Conservation (phyloP, 192 early-diverging fungal genomes). For the Gorgonomyces haynaldii region DNA sequence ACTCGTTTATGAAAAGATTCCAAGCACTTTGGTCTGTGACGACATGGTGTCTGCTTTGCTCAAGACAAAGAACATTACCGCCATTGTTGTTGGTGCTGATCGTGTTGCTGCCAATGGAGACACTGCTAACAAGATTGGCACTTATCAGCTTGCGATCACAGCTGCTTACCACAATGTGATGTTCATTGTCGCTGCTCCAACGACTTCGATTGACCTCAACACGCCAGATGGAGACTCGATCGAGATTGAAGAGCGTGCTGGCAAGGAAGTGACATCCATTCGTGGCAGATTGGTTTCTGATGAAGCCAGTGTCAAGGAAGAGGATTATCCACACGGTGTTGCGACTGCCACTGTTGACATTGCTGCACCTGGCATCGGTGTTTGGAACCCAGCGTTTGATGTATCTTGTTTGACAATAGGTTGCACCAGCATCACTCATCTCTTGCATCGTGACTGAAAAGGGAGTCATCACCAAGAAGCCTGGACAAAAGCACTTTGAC, state of each 20-base stretch:
- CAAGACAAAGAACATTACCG: constrained; percentile 46
- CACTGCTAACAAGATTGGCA: constrained; percentile 98
- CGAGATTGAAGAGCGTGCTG: constrained; percentile 70
- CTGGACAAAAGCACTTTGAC: constrained; percentile 26
- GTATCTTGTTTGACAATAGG: no score
- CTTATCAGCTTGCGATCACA: constrained; percentile 91
- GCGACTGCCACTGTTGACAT: constrained; percentile 50
- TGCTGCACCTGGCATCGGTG: constrained; percentile 67
- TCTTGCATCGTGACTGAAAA: constrained; percentile 85
- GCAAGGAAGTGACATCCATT: constrained; percentile 60
- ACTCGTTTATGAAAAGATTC: constrained; percentile 83
- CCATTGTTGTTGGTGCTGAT: constrained; percentile 93
- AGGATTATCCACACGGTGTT: constrained; percentile 10
- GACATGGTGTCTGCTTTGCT: constrained; percentile 82
- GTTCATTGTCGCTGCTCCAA: constrained; percentile 96
- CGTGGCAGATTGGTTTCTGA: constrained; percentile 38
- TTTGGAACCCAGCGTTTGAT: constrained; percentile 99
- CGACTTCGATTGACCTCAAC: constrained; percentile 77
- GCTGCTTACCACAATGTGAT: constrained; percentile 70
- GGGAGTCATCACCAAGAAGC: constrained; percentile 53
- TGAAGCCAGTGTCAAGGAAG: constrained; percentile 21
- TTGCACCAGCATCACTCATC: constrained; percentile 79
- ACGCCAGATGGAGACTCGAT: constrained; percentile 61
- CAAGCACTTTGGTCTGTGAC: constrained; percentile 82
- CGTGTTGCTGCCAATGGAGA: constrained; percentile 91